Evolutionary conservation across 1,284 basidiomycete species (phyloP), one percentile per base, ranked within the genome.

Genomic region (Wolfiporia cocos): DNA sequence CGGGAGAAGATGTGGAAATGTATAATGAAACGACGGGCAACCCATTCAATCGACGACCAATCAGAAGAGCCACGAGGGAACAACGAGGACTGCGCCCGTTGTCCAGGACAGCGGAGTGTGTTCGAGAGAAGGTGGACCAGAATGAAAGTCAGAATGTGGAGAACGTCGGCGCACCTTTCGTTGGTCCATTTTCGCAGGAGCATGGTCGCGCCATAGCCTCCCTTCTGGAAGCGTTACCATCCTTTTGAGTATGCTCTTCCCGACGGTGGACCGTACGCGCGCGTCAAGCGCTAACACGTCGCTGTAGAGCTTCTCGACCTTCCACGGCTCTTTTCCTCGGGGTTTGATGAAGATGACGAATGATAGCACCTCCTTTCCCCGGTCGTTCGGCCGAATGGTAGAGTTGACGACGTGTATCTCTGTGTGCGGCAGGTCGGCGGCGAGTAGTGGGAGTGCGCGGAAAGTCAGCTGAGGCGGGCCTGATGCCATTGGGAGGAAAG

Each of bases 111-210:
- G n/a, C n/a, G n/a, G n/a, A n/a, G n/a, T n/a, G n/a, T n/a, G n/a
- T n/a, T n/a, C n/a, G n/a, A n/a, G n/a, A n/a, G n/a, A n/a, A n/a
- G n/a, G n/a, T n/a, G n/a, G n/a, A n/a, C n/a, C n/a, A n/a, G n/a
- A n/a, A n/a, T n/a, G n/a, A n/a, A n/a, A n/a, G n/a, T n/a, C n/a
- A n/a, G n/a, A n/a, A n/a, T n/a, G n/a, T n/a, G n/a, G n/a, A n/a
- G n/a, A n/a, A n/a, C n/a, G n/a, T n/a, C n/a, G n/a, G 67, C 78
- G 52, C 54, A 87, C 88, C 72, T 95, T 96, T 51, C 93, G 71
- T 61, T 94, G 91, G 69, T 98, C 95, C 29, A 94, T 91, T 67
- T 91, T 94, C 41, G 90, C 90, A 10, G 95, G 94, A 2, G 94
- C 94, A 63, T 96, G 92, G 65, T 98, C 95, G 62, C 84, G 94